These are phyloP conservation scores for Conticribra weissflogii DNA, from an alignment of 108 stramenopile genomes.

Conservation along the genomic window DNA sequence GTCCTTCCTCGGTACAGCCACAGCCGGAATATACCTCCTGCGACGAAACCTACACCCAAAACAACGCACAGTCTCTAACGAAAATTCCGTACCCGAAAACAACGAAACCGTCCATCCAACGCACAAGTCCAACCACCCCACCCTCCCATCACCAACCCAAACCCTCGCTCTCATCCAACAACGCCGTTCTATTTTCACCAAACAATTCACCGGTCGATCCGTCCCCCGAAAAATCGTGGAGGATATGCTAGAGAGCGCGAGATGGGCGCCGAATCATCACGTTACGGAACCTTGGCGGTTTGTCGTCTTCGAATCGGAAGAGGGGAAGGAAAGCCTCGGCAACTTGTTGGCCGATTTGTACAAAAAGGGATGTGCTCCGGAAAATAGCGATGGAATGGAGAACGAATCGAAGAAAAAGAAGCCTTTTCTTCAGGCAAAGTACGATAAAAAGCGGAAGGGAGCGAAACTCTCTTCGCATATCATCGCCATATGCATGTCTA, in stretches of 20 bases:
- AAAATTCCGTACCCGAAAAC: no score
- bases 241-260: constrained; percentile 50
- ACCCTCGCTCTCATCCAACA: constrained; percentile 24
- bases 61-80: no score
- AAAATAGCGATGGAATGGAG: neutral
- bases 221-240: constrained; percentile 24
- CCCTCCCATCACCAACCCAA: constrained; percentile 10
- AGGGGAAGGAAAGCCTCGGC: constrained; percentile 21
- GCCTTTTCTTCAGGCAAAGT: constrained; percentile 39
- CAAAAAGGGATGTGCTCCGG: constrained; percentile 6
- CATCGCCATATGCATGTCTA: constrained; percentile 41
- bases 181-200: constrained; percentile 46
- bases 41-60: no score
- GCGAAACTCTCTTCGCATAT: constrained; percentile 41
- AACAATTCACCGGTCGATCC: constrained; percentile 37
- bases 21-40: no score
- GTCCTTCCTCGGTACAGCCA: no score
- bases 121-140: neutral
- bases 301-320: constrained; percentile 33
- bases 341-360: constrained; percentile 32
- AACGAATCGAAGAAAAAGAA: constrained; percentile 10
- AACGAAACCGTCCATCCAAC: neutral
- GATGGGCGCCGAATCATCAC: constrained; percentile 50
- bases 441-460: constrained; percentile 33
- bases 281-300: constrained; percentile 53